A percentile compares a stretch with the other conserved stretches of the same genome.
These are phyloP conservation scores for Colletotrichum sp. DNA, from an alignment of 2,329 filamentous ascomycete genomes.

Conservation along the genomic window DNA sequence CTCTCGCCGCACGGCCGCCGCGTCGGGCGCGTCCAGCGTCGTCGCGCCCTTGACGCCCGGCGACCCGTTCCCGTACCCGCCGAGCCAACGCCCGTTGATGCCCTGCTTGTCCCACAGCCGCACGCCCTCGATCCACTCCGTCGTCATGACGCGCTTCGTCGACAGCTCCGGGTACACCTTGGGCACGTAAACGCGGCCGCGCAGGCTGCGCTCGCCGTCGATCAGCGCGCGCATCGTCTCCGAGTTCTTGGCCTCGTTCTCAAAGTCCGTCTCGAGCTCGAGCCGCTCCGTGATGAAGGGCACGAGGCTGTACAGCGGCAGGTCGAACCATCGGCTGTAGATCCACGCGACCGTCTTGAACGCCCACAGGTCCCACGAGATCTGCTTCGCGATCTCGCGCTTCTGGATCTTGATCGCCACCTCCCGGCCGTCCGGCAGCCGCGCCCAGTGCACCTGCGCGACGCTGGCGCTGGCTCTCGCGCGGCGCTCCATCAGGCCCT, in stretches of 20 bases:
- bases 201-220: conserved; percentile 75
- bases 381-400: conserved; percentile 87
- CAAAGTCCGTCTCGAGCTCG: conserved; percentile 91
- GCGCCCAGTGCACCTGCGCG: conserved; percentile 96
- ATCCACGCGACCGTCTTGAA: conserved; percentile 87
- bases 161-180: conserved; percentile 83
- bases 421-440: conserved; percentile 83
- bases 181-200: conserved; percentile 86
- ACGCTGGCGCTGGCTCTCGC: conserved; percentile 85
- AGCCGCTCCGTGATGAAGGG: conserved; percentile 94
- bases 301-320: conserved; percentile 90
- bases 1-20: conserved; percentile 48
- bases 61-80: conserved; percentile 76
- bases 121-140: conserved; percentile 97
- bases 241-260: conserved; percentile 88
- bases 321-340: conserved; percentile 87
- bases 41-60: conserved; percentile 76
- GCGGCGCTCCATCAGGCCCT: conserved; percentile 66
- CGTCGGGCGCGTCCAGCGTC: conserved; percentile 58
- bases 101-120: conserved; percentile 90
- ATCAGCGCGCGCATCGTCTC: conserved; percentile 83
- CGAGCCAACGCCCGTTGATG: conserved; percentile 79
- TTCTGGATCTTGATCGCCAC: conserved; percentile 98
- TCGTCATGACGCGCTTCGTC: conserved; percentile 85
- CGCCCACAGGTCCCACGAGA: conserved; percentile 94